phyloP scores from a whole-genome alignment of 495 filamentous ascomycete species.

The Neurospora terricola region DNA sequence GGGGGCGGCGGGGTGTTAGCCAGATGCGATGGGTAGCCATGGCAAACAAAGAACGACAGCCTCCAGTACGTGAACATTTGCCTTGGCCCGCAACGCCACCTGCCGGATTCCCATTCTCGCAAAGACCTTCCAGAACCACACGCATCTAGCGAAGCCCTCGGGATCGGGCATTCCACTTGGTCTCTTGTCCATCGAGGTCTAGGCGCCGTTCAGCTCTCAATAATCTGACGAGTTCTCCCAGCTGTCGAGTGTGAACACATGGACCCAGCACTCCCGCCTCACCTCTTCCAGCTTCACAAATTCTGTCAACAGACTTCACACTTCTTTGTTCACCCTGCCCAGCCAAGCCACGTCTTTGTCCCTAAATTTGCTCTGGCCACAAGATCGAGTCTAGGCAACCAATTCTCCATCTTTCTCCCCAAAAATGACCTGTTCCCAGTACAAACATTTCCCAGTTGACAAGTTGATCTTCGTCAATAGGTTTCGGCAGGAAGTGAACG shows the following conservation, averaged over 20 bases:
- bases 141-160: background rate
- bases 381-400: background rate
- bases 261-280: background rate
- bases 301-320: background rate
- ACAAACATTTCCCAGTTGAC: background rate
- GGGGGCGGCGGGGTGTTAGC: background rate
- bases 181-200: background rate
- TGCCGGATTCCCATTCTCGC: background rate
- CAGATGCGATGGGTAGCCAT: background rate
- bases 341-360: background rate
- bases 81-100: background rate
- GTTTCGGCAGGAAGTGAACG: background rate
- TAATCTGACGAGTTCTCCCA: background rate
- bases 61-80: background rate
- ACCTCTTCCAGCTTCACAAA: background rate
- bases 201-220: background rate
- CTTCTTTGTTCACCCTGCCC: background rate
- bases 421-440: background rate
- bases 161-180: background rate
- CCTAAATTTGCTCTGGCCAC: background rate
- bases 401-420: background rate
- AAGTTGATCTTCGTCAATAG: background rate
- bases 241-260: background rate
- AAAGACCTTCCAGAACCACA: background rate
- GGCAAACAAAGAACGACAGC: background rate